Evolutionary conservation across 306 rosid species (phyloP).

Genomic region (Glycine tomentella): DNA sequence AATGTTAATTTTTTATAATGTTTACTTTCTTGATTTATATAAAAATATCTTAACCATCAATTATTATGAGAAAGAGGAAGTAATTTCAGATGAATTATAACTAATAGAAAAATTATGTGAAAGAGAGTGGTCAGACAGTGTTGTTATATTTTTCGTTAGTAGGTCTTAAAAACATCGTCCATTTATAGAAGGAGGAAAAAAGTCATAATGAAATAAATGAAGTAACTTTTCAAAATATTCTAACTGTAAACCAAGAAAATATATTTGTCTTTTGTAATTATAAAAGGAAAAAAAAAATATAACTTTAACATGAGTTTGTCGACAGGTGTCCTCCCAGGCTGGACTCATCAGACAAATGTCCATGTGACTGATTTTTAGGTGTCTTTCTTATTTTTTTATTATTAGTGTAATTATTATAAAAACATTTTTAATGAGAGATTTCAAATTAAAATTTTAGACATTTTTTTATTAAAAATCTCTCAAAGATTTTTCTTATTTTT

Average conservation of each 20-base stretch:
- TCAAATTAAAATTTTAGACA: too few relatives aligned
- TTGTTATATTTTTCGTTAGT: too few relatives aligned
- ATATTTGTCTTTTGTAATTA: constrained; percentile 12
- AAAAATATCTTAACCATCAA: too few relatives aligned
- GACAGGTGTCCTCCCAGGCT: constrained; percentile 10
- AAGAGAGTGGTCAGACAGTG: too few relatives aligned
- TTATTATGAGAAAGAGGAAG: too few relatives aligned
- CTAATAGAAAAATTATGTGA: too few relatives aligned
- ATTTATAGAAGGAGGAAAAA: neutral
- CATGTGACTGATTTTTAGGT: neutral
- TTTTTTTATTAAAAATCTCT: too few relatives aligned
- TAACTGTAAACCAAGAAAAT: neutral
- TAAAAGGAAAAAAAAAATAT: neutral
- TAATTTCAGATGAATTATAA: too few relatives aligned
- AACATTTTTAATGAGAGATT: too few relatives aligned
- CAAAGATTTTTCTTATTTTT: too few relatives aligned
- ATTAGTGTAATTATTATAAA: neutral
- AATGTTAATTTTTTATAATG: too few relatives aligned
- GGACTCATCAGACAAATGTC: constrained; percentile 1
- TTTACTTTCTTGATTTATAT: too few relatives aligned
- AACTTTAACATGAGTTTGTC: neutral
- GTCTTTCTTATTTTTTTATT: neutral
- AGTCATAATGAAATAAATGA: neutral
- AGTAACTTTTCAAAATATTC: neutral
- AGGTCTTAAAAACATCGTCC: neutral